These are phyloP conservation scores for Penicillium sp. DNA, from an alignment of 2,329 filamentous ascomycete genomes.

Conservation along the genomic window DNA sequence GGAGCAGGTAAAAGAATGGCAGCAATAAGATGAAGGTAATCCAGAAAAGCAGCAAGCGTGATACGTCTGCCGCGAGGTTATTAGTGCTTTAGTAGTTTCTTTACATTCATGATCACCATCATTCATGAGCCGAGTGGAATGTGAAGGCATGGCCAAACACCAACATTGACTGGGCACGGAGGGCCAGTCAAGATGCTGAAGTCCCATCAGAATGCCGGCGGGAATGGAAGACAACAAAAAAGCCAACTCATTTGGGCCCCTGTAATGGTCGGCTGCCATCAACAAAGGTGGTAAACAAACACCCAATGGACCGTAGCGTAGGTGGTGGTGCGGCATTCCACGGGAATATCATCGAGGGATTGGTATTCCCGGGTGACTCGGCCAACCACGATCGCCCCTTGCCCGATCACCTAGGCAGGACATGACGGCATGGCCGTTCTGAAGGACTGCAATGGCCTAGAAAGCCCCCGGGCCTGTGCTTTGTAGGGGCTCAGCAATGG, in stretches of 20 bases:
- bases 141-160: constrained; percentile 9
- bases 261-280: neutral
- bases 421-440: neutral
- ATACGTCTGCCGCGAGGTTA: neutral
- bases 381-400: constrained; percentile 14
- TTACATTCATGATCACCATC: constrained; percentile 21
- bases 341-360: constrained; percentile 13
- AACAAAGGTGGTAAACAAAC: constrained; percentile 19
- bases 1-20: constrained; percentile 26
- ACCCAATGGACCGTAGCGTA: neutral
- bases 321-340: constrained; percentile 23
- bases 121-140: constrained; percentile 19
- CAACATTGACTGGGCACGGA: neutral
- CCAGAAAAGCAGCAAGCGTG: constrained; percentile 3
- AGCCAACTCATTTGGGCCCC: neutral
- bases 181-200: constrained; percentile 1
- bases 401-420: neutral
- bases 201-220: constrained; percentile 23
- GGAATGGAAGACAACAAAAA: constrained; percentile 22
- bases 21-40: constrained; percentile 13
- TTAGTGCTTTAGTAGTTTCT: constrained; percentile 26
- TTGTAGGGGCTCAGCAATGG: neutral
- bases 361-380: constrained; percentile 18
- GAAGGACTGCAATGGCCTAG: constrained; percentile 1
- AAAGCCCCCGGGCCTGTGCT: neutral